Evolutionary conservation across 768 basidiomycete genomes (phyloP), one percentile per base, ranked within the genome.

Genomic region (Kwoniella sp.): DNA sequence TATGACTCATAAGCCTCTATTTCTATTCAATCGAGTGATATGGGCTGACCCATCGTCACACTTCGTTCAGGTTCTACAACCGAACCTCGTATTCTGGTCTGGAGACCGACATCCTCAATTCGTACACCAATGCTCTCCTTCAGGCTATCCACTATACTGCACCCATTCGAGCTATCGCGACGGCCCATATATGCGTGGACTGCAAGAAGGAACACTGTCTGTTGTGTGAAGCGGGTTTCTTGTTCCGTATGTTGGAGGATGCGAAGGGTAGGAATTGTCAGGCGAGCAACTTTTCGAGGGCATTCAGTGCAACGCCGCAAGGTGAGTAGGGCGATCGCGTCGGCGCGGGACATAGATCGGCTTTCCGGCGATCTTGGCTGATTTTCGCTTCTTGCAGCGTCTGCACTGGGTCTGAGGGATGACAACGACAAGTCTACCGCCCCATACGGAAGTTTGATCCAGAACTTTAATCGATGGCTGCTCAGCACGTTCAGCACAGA

Each of bases 51-150:
- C n/a, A n/a, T n/a, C n/a, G n/a, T n/a, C n/a, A n/a, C n/a, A n/a
- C n/a, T n/a, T n/a, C n/a, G n/a, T n/a, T n/a, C n/a, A 94, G 92
- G 1, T 98, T 91, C 78, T 98, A 93, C 82, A 99, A 99, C 80
- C 88, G 87, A 76, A 98, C 96, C 0, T 78, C 85, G 21, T 92
- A 85, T 72, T 94, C 92, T 58, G 96, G 96, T 5, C 83, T 99
- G 50, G 95, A 99, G 78, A 96, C 95, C 0, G 92, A 98, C 76
- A 97, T 99, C 62, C 83, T 92, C 48, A 95, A 97, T 78, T 99
- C 93, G 5, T 99, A 98, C 81, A 95, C 94, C 17, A 99, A 99
- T 76, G 82, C 90, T 1, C 78, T 96, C 29, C 80, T 95, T 1
- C 94, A 99, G 79, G 86, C 89, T n/a, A 85, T 98, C 81, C 90